Conservation (phyloP, 2,329 filamentous ascomycete genomes). For the Grosmannia huntii region DNA sequence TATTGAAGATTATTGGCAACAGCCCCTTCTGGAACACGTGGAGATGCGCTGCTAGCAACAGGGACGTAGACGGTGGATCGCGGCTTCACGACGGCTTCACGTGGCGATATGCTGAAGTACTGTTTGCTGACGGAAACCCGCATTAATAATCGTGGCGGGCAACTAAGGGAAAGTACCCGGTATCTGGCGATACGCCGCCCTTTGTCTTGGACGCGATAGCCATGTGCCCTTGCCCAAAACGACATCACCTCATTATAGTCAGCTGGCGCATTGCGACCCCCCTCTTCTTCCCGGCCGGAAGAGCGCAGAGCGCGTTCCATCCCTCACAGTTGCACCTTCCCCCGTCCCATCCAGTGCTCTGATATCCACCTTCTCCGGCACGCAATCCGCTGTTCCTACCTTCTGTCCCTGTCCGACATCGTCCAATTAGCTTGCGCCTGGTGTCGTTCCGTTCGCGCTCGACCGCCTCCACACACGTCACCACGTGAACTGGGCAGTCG, state of each 20-base stretch:
- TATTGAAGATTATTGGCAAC: not conserved
- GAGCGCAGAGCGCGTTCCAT: not conserved
- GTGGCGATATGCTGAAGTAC: not conserved
- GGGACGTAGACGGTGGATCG: no score
- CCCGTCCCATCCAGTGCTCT: not conserved
- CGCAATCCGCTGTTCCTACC: not conserved
- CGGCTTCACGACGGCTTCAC: not conserved
- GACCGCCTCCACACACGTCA: not conserved
- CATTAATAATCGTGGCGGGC: no score
- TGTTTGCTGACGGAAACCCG: not conserved
- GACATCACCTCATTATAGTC: not conserved
- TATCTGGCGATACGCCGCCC: not conserved
- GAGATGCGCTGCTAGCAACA: not conserved
- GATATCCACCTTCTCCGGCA: not conserved
- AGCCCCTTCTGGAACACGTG: not conserved
- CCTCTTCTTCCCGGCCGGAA: not conserved
- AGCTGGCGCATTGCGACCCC: not conserved
- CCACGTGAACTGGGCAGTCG: not conserved
- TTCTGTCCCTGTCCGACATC: not conserved
- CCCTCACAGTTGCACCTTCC: not conserved
- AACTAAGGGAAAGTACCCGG: not conserved
- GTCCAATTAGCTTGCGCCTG: not conserved
- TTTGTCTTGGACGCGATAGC: not conserved
- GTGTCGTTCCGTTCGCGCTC: not conserved
- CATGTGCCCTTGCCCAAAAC: no score